phyloP scores from a whole-genome alignment of 768 basidiomycete genomes.

The Leccinum ochraceum region DNA sequence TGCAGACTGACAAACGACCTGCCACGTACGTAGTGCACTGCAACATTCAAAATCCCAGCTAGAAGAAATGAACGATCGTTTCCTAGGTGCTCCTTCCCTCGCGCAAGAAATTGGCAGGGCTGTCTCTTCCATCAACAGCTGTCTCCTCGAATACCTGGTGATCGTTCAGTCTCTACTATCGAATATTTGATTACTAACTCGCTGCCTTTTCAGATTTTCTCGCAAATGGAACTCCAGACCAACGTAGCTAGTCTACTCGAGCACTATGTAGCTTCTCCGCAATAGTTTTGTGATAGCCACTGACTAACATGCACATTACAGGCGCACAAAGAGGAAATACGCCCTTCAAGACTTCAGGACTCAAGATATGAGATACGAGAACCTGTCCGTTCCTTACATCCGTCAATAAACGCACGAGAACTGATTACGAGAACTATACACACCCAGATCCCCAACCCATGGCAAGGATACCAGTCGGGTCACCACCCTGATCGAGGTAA shows the following conservation, averaged over 20 bases:
- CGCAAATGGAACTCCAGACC: neutral
- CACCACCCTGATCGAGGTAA: slow-evolving; percentile 60
- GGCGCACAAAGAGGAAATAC: neutral
- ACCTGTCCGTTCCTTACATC: slow-evolving; percentile 55
- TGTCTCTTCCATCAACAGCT: neutral
- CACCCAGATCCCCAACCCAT: slow-evolving; percentile 92
- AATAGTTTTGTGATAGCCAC: too few species aligned
- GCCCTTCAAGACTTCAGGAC: slow-evolving; percentile 20
- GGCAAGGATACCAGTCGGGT: slow-evolving; percentile 68
- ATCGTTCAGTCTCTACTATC: neutral
- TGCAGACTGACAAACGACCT: neutral
- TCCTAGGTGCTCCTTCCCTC: neutral
- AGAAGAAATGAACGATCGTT: neutral
- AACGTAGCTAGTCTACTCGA: neutral
- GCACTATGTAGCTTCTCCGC: too few species aligned
- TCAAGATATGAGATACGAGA: slow-evolving; percentile 75
- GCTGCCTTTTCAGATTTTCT: neutral
- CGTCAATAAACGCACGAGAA: slow-evolving; percentile 1
- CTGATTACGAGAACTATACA: slow-evolving; percentile 2
- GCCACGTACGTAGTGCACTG: slow-evolving; percentile 1
- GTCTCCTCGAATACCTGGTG: slow-evolving; percentile 6
- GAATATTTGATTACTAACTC: neutral
- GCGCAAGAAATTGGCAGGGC: slow-evolving; percentile 1
- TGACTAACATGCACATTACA: too few species aligned
- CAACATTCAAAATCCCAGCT: neutral